A percentile compares a stretch with the other conserved stretches of the same genome.
phyloP scores from a whole-genome alignment of 495 filamentous ascomycete genomes.

The Hyaloscypha finlandica region DNA sequence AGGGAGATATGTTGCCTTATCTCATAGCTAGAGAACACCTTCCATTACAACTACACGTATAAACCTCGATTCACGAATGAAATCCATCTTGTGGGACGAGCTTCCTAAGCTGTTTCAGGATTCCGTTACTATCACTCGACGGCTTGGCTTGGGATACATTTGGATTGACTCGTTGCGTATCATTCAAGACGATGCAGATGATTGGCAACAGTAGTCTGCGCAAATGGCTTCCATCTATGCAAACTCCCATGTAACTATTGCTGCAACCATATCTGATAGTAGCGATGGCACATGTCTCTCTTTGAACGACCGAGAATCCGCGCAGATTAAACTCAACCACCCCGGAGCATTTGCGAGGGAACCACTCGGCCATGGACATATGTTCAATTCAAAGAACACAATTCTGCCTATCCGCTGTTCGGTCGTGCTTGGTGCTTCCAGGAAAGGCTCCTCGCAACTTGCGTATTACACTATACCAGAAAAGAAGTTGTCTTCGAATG shows the following conservation, averaged over 20 bases:
- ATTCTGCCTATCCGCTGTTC: background rate
- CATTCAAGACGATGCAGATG: constrained; percentile 34
- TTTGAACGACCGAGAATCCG: background rate
- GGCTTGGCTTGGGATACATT: constrained; percentile 36
- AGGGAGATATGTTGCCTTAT: too few relatives aligned
- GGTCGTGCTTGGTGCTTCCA: constrained; percentile 1
- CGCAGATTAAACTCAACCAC: background rate
- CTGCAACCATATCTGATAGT: constrained; percentile 19
- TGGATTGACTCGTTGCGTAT: constrained; percentile 40
- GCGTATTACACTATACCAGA: background rate
- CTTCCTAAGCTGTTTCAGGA: constrained; percentile 34
- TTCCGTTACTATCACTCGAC: constrained; percentile 32
- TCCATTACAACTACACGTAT: background rate
- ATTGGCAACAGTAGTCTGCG: constrained; percentile 29
- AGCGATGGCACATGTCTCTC: background rate
- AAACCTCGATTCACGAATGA: background rate
- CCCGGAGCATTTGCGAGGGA: background rate
- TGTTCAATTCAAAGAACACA: constrained; percentile 3
- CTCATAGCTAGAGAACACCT: too few relatives aligned
- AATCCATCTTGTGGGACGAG: background rate
- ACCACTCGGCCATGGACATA: background rate
- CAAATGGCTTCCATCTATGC: constrained; percentile 34
- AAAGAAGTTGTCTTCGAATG: background rate
- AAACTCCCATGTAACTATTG: constrained; percentile 32
- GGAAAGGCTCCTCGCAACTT: background rate